A percentile compares a stretch with the other conserved stretches of the same genome.
phyloP scores from a whole-genome alignment of 805 yeast genomes.

The Cyberlindnera bimundalis region DNA sequence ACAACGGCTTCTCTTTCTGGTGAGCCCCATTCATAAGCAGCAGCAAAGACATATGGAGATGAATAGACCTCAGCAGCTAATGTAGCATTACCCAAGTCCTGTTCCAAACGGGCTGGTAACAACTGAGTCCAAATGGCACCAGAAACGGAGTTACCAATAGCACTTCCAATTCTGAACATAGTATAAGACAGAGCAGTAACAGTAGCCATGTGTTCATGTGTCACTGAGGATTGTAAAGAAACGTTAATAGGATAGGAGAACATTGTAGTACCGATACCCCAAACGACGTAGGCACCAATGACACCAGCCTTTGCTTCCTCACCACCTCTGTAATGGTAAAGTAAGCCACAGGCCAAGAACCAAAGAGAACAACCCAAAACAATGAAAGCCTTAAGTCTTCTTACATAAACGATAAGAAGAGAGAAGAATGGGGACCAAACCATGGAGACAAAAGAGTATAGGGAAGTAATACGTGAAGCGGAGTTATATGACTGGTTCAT shows the following conservation, averaged over 20 bases:
- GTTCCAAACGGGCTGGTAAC: constrained; percentile 41
- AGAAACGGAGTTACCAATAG: constrained; percentile 58
- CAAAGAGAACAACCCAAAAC: constrained; percentile 57
- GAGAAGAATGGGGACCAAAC: constrained; percentile 58
- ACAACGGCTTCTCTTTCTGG: constrained; percentile 58
- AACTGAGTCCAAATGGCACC: constrained; percentile 74
- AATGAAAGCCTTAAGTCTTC: constrained; percentile 55
- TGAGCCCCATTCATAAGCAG: constrained; percentile 55
- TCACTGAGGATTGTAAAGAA: constrained; percentile 54
- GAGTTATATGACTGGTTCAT: constrained; percentile 54
- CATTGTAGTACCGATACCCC: constrained; percentile 71
- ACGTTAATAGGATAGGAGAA: constrained; percentile 67
- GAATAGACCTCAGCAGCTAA: constrained; percentile 47
- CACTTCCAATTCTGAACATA: constrained; percentile 59
- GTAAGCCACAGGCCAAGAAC: constrained; percentile 56
- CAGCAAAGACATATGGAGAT: constrained; percentile 49
- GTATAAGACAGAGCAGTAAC: constrained; percentile 57
- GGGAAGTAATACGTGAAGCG: constrained; percentile 59
- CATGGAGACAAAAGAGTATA: constrained; percentile 60
- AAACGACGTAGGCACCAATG: constrained; percentile 58
- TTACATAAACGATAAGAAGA: constrained; percentile 41
- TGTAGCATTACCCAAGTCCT: constrained; percentile 33
- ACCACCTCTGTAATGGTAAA: constrained; percentile 56
- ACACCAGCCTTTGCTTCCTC: constrained; percentile 48
- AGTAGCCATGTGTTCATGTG: constrained; percentile 68